A percentile compares a stretch with the other conserved stretches of the same genome.
These are phyloP conservation scores for Grosmannia serpens DNA, from an alignment of 2,329 filamentous ascomycete species.

Conservation along the genomic window DNA sequence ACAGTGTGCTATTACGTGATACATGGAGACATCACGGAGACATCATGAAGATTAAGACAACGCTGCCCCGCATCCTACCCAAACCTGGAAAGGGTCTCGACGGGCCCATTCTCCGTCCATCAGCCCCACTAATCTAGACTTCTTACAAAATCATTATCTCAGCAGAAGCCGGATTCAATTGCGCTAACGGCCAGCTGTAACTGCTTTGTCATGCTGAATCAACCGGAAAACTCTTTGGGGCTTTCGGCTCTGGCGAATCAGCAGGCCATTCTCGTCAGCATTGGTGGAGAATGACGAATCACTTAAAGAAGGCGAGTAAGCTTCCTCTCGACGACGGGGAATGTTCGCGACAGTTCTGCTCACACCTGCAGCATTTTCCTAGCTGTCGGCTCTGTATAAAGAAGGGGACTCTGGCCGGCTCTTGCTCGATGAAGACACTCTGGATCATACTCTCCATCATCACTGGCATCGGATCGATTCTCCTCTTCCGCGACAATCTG, in stretches of 20 bases:
- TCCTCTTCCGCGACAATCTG: conserved; percentile 6
- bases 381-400: neutral
- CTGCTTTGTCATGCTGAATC: conserved; percentile 13
- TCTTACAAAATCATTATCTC: conserved; percentile 4
- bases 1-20: neutral
- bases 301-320: neutral
- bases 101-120: neutral
- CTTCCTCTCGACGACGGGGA: neutral
- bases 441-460: conserved; percentile 26
- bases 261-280: neutral
- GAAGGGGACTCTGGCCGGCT: neutral
- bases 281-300: conserved; percentile 8
- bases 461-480: conserved; percentile 25
- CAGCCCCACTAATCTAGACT: neutral
- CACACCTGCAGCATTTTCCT: neutral
- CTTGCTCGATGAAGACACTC: conserved; percentile 23
- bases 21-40: no score
- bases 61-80: neutral
- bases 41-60: no score
- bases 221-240: neutral
- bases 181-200: neutral
- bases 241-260: neutral
- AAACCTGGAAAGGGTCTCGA: neutral
- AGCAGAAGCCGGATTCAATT: neutral
- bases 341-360: conserved; percentile 1